Base-by-base conservation (phyloP, 2,329 filamentous ascomycete species). In the Fusarium globosum region DNA sequence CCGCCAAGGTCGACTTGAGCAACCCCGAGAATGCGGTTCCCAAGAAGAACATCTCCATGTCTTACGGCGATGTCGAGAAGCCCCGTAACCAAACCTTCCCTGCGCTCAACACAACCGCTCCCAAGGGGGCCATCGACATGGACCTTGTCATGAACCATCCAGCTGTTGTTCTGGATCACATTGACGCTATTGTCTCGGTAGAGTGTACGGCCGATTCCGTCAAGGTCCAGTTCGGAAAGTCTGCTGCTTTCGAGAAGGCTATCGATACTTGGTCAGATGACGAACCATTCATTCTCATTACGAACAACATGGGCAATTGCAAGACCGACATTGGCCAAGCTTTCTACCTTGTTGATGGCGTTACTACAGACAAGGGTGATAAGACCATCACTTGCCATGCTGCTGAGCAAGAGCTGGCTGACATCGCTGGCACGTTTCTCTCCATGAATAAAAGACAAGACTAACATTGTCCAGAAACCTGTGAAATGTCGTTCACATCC, bases 101-200 rank as follows among this genome's bases (percentile, higher is more conserved):
- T 7, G 6, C 38, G 9, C 35, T 59, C 2, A 61, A 33, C 11
- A 52, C 39, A 2, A 52, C 65, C 3, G 52, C 39, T 1, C 63
- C 52, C 0, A 68, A 41, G 21, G 63, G 65, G 1, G 33, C 65
- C 1, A 68, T 68, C 2, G 63, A 68, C 2, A 68, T 68, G 53
- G 53, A 68, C 21, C 65, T 68, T 0, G 45, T 68, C 4, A 68
- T 68, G 65, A 68, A 68, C 23, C 65, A 68, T 23, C 65, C 65
- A 7, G 65, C 65, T 38, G 63, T 68, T n/a, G 45, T 68, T 11
- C 38, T 68, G 1, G 65, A 68, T 7, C 59, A 68, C 20, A 68
- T 68, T 6, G 65, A 68, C 2, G 65, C 63, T 3, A 52, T 68
- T 13, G 42, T 43, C 2, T 68, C 65, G 0, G 65, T 68, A 1